Evolutionary conservation across 2,329 filamentous ascomycete species (phyloP).

Genomic region (Cercospora berteroae): DNA sequence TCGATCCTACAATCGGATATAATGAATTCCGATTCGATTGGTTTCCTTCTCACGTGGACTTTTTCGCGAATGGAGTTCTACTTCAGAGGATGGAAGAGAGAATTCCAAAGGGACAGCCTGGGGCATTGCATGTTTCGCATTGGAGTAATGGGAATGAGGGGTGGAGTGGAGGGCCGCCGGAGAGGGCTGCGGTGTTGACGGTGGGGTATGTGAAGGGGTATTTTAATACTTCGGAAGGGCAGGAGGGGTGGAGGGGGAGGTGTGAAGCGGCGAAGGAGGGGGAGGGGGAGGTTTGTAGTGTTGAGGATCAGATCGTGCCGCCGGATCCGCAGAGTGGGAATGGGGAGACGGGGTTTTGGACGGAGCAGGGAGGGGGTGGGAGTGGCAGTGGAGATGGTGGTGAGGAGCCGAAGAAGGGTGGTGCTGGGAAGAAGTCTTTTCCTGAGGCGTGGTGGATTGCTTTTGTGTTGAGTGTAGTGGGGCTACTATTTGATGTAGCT

Average conservation of each 20-base stretch:
- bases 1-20: constrained; percentile 63
- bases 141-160: constrained; percentile 71
- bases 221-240: constrained; percentile 62
- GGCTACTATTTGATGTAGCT: background rate
- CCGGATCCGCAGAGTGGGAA: constrained; percentile 21
- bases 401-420: background rate
- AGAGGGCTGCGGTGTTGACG: constrained; percentile 59
- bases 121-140: constrained; percentile 69
- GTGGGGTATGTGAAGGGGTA: constrained; percentile 74
- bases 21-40: constrained; percentile 83
- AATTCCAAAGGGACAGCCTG: constrained; percentile 54
- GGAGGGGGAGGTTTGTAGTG: constrained; percentile 15
- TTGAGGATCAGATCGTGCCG: constrained; percentile 23
- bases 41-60: constrained; percentile 59
- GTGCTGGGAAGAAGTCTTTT: background rate
- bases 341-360: constrained; percentile 23
- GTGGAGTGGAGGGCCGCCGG: constrained; percentile 72
- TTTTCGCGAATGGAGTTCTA: constrained; percentile 64
- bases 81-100: constrained; percentile 54
- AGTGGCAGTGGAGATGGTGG: background rate
- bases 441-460: constrained; percentile 7
- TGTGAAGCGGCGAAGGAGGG: background rate
- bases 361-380: background rate
- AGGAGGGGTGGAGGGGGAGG: background rate
- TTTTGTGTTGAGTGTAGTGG: background rate